Evolutionary conservation across 1,139 yeast species (phyloP), one percentile per base, ranked within the genome.

Genomic region (Saccharomyces pastorianus): DNA sequence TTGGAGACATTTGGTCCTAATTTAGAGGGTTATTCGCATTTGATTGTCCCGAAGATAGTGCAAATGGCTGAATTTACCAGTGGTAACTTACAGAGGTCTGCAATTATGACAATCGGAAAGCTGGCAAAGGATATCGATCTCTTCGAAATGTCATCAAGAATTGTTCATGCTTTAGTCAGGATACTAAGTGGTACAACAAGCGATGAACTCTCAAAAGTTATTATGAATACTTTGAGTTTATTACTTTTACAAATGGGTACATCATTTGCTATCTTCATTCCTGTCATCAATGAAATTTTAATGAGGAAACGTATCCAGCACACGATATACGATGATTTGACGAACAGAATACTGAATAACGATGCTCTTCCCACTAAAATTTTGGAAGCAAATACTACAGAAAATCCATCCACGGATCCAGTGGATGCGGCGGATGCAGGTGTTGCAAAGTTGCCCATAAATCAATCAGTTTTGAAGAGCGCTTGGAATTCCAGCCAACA

Each of bases 401-500:
- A 83, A 52, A 76, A 76, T 47, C 76, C 76, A 46, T 79, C 78
- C 44, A 79, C 80, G 53, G 87, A 85, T 48, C 71, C 78, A 7
- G 78, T 81, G 1, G 88, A 87, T 42, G 25, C 44, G 11, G 83
- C 84, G 48, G 91, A 85, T 55, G 79, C 84, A 61, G 82, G 86
- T 1, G 77, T 86, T n/a, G 83, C 84, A 63, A 89, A 88, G 62
- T 74, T 91, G 9, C 91, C 96, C 0, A 71, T 73, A 1, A 73
- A 73, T 53, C 75, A 73, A 55, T 66, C 66, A 27, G 66, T 67
- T 0, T 57, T 73, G 57, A 86, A 88, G 63, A 80, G 82, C 49
- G 90, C 95, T 0, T 95, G 99, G 99, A 96, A 90, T 63, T 87
- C 96, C 20, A 82, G 88, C 29, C 93, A 89, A 61, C 81, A 93